Evolutionary conservation across 495 filamentous ascomycete species (phyloP), one percentile per base, ranked within the genome.

Genomic region (Jackrogersella minutella): DNA sequence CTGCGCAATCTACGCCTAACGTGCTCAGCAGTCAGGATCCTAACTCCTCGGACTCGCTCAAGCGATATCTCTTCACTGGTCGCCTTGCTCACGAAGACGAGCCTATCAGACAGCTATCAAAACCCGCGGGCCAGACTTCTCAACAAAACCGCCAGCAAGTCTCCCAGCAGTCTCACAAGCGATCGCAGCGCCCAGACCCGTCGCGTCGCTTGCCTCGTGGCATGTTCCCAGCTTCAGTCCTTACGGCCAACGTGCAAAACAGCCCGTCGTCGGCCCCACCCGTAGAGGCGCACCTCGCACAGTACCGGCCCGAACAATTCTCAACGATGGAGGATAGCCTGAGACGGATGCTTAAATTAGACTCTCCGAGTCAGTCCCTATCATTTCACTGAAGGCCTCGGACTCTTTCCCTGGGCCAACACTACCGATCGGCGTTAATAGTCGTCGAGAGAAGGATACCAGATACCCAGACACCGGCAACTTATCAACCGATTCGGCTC

Each of bases 241-340:
- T 68, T 0, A 57, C 70, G 3, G 66, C 63, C n/a, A 69, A 69
- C 40, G 34, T 58, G 11, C 70, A 61, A 21, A 62, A 40, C 39
- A 34, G 30, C 14, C 66, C 64, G 16, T 11, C 62, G 14, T 22
- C 66, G 0, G 13, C 54, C 24, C 50, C 72, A 6, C 46, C 52
- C 1, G 61, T 44, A 1, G 54, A 62, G 34, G 52, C 49, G 2
- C 65, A 71, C 10, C 31, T 62, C 1, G 33, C 68, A 1, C 37
- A 46, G 7, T 54, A 58, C 30, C 75, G 71, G 26, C 47, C 75
- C 5, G 55, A 76, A 6, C 74, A 81, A 39, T 36, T 84, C 51
- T 41, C 71, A 43, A 65, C 76, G 3, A 82, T 84, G 76, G 82
- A 85, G 64, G 78, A 84, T 37, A 76, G 74, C 53, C 80, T 86